A percentile compares a stretch with the other conserved stretches of the same genome.
These are phyloP conservation scores for Tubosaeta sp. DNA, from an alignment of 768 basidiomycete species.

Conservation along the genomic window DNA sequence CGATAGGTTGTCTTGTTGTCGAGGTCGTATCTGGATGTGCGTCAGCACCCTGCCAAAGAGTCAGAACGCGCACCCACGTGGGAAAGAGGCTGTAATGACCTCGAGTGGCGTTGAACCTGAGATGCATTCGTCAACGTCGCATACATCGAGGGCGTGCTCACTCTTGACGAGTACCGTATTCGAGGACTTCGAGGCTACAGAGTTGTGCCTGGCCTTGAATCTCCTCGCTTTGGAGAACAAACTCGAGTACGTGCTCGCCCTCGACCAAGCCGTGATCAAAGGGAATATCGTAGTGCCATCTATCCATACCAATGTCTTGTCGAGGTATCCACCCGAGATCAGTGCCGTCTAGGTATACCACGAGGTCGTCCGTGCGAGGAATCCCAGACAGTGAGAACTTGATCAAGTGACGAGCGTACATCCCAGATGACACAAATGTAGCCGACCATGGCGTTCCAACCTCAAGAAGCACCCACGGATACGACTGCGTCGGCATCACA, in stretches of 20 bases:
- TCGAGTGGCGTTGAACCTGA: conserved; percentile 55
- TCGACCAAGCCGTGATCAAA: conserved; percentile 35
- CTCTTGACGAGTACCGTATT: conserved; percentile 65
- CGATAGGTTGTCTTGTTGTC: conserved; percentile 64
- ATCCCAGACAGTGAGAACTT: conserved; percentile 74
- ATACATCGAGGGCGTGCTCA: conserved; percentile 28
- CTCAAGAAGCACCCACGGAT: conserved; percentile 74
- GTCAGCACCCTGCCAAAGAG: background rate
- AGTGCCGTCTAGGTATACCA: conserved; percentile 55
- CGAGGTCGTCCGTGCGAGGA: conserved; percentile 49
- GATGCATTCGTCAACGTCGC: background rate
- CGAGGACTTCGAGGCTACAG: conserved; percentile 72
- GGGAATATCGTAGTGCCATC: conserved; percentile 72
- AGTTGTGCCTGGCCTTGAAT: conserved; percentile 60
- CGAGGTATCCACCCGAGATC: conserved; percentile 54
- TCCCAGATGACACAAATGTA: conserved; percentile 60
- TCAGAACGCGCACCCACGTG: conserved; percentile 45
- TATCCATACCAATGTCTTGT: conserved; percentile 55
- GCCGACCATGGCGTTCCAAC: conserved; percentile 54
- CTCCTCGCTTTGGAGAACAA: conserved; percentile 46
- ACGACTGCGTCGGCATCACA: conserved; percentile 69
- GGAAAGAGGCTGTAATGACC: conserved; percentile 69
- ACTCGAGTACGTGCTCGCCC: conserved; percentile 58
- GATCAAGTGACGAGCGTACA: conserved; percentile 55
- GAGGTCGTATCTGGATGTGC: conserved; percentile 45